Evolutionary conservation across 1,284 basidiomycete genomes (phyloP).

Genomic region (Heliocybe sulcata): DNA sequence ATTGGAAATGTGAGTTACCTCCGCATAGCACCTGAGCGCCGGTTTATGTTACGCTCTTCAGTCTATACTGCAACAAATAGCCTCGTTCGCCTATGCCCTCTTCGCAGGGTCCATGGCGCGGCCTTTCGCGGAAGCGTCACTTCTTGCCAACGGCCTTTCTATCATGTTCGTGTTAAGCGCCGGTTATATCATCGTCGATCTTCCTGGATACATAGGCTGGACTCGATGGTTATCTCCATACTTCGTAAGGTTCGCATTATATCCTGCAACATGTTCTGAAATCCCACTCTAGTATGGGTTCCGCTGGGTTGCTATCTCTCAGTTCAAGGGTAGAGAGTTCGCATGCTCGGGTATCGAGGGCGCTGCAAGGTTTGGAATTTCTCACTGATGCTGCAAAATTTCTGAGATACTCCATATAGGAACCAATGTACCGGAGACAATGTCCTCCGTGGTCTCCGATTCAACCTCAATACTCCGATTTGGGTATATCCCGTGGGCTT

Average conservation of each 20-base stretch:
- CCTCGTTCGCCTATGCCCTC: conserved; percentile 1
- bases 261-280: not conserved
- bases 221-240: conserved; percentile 4
- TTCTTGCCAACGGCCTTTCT: conserved; percentile 4
- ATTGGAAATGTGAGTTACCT: not conserved
- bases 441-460: conserved; percentile 2
- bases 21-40: not conserved
- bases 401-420: not conserved
- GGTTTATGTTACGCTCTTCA: not conserved
- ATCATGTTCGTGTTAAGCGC: conserved; percentile 3
- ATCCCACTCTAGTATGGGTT: not conserved
- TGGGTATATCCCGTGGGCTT: not conserved
- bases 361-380: not conserved
- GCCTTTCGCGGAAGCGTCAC: conserved; percentile 2
- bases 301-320: conserved; percentile 1
- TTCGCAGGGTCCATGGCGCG: conserved; percentile 3
- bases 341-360: conserved; percentile 1
- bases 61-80: conserved; percentile 1
- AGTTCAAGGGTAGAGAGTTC: conserved; percentile 2
- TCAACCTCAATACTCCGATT: not conserved
- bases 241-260: not conserved
- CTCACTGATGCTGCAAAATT: not conserved
- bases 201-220: conserved; percentile 5
- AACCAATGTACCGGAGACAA: conserved; percentile 4
- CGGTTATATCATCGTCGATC: conserved; percentile 2